These are phyloP conservation scores for Sequoia sempervirens DNA, from an alignment of 75 land plant species.

Conservation along the genomic window DNA sequence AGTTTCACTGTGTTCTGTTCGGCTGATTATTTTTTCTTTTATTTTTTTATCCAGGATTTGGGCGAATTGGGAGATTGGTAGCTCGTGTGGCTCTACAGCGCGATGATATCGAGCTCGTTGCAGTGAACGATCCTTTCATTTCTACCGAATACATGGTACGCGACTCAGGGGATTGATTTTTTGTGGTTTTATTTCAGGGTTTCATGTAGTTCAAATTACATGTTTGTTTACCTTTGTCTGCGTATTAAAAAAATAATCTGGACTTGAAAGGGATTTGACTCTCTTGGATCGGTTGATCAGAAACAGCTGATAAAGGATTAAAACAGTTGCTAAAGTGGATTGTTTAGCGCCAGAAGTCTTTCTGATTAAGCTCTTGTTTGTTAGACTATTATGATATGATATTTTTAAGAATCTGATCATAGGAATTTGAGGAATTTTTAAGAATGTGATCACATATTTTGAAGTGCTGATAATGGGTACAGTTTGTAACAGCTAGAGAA, in stretches of 20 bases:
- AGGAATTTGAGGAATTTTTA: too few relatives aligned
- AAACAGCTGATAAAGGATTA: not conserved
- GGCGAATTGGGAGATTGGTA: constrained; percentile 58
- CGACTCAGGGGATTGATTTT: not conserved
- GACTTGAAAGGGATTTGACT: not conserved
- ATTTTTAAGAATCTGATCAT: too few relatives aligned
- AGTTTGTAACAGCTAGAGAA: too few relatives aligned
- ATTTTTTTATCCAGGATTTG: constrained; percentile 29
- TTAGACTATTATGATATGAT: too few relatives aligned
- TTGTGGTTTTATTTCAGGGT: not conserved
- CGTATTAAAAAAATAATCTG: not conserved
- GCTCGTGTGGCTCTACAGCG: constrained; percentile 42
- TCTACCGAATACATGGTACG: constrained; percentile 56
- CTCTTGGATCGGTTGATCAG: not conserved
- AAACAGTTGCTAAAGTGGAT: not conserved
- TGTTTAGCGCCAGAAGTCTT: not conserved
- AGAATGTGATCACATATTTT: too few relatives aligned
- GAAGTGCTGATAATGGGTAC: too few relatives aligned
- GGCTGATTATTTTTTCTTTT: not conserved
- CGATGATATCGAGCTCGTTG: constrained; percentile 64
- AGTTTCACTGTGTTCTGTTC: not conserved
- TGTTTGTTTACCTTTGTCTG: not conserved
- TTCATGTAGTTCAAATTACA: too few relatives aligned
- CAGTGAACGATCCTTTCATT: constrained; percentile 72
- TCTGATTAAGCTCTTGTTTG: too few relatives aligned